Conservation (phyloP, 768 basidiomycete genomes). For the Russula sp. region DNA sequence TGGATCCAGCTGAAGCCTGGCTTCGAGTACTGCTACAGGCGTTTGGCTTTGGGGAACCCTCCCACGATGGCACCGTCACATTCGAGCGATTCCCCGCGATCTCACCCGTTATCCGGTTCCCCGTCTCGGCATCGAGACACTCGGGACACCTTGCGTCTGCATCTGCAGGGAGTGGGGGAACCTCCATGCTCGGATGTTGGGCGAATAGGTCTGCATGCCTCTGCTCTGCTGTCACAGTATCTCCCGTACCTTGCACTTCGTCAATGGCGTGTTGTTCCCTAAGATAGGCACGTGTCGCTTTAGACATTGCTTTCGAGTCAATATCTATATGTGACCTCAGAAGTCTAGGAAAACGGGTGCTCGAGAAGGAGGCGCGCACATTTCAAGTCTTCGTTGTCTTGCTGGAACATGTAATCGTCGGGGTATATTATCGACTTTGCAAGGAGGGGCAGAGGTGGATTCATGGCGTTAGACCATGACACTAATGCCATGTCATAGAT, state of each 20-base stretch:
- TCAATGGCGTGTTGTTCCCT: neutral
- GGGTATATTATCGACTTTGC: slow-evolving; percentile 28
- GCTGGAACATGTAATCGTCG: slow-evolving; percentile 36
- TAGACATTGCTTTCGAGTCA: neutral
- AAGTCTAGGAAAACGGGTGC: neutral
- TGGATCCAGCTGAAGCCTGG: neutral
- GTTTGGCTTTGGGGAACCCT: neutral
- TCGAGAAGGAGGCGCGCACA: slow-evolving; percentile 20
- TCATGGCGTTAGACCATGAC: slow-evolving; percentile 46
- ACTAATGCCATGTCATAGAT: slow-evolving; percentile 64
- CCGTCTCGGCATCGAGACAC: neutral
- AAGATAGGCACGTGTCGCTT: slow-evolving; percentile 4
- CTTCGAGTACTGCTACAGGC: neutral
- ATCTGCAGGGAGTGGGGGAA: neutral
- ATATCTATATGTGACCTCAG: slow-evolving; percentile 4
- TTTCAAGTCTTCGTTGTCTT: slow-evolving; percentile 27
- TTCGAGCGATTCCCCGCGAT: neutral
- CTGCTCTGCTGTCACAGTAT: neutral
- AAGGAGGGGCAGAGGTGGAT: slow-evolving; percentile 40
- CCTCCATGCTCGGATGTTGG: neutral
- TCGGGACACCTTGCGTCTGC: neutral
- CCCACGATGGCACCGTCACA: neutral
- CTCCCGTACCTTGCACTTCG: neutral
- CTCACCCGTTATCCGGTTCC: neutral
- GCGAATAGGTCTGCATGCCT: neutral